Evolutionary conservation across 495 filamentous ascomycete genomes (phyloP).

Genomic region (Glonium stellatum): DNA sequence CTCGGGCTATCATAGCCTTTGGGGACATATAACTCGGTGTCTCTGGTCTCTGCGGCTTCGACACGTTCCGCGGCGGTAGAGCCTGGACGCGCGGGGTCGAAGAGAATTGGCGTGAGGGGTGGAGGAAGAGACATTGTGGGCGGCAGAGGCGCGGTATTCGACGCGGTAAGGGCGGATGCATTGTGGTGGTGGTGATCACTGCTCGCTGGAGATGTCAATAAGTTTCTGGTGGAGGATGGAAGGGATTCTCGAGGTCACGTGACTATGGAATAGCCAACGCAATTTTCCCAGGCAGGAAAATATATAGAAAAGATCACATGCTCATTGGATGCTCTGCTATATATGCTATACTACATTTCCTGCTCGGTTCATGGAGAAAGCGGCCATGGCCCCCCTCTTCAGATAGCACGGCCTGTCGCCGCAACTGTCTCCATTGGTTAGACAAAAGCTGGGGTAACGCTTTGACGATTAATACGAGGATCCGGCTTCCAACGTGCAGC

Average conservation of each 20-base stretch:
- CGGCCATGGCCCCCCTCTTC: no score
- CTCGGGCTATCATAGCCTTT: no score
- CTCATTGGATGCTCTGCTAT: no score
- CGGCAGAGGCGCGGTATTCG: neutral
- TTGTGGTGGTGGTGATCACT: neutral
- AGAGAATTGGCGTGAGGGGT: neutral
- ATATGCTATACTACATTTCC: neutral
- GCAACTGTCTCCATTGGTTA: neutral
- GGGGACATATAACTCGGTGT: neutral
- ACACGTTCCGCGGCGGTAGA: neutral
- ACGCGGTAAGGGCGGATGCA: neutral
- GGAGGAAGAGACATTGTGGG: slow-evolving; percentile 1
- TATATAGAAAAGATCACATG: no score
- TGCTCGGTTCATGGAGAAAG: neutral
- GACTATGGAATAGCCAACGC: neutral
- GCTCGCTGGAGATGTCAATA: neutral
- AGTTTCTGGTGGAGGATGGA: neutral
- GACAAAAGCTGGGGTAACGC: neutral
- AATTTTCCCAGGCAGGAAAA: no score
- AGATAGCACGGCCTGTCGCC: no score
- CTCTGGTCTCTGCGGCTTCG: neutral
- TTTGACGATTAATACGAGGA: neutral
- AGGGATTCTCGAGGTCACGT: neutral
- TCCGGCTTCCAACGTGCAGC: neutral
- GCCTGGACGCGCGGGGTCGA: neutral